Evolutionary conservation across 768 basidiomycete species (phyloP).

Genomic region (Amylocystis lapponica): DNA sequence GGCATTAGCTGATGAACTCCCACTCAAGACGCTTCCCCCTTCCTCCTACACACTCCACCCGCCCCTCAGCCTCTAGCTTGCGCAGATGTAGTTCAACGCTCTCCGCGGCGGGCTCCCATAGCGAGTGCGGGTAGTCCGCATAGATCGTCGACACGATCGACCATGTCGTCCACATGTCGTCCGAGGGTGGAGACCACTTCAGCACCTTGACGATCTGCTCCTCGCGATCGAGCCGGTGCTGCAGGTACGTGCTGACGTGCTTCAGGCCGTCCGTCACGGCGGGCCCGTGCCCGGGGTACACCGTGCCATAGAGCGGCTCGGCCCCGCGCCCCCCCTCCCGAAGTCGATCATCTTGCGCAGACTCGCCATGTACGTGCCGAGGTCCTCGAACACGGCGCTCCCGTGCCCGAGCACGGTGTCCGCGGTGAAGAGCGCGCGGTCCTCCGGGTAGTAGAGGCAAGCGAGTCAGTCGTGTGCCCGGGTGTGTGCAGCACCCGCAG

Average conservation of each 20-base stretch:
- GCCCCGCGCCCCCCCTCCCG: slow-evolving; percentile 27
- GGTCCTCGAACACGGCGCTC: slow-evolving; percentile 84
- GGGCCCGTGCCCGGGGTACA: slow-evolving; percentile 93
- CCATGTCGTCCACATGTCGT: slow-evolving; percentile 53
- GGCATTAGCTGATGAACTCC: slow-evolving; percentile 24
- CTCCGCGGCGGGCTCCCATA: slow-evolving; percentile 70
- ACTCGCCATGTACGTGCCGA: slow-evolving; percentile 61
- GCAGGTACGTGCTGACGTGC: slow-evolving; percentile 65
- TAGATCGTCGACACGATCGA: slow-evolving; percentile 64
- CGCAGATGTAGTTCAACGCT: slow-evolving; percentile 65
- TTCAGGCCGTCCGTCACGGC: slow-evolving; percentile 58
- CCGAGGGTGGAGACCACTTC: slow-evolving; percentile 26
- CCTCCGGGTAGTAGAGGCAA: slow-evolving; percentile 67
- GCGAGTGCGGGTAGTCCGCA: slow-evolving; percentile 57
- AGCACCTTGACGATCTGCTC: slow-evolving; percentile 61
- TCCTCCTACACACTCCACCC: slow-evolving; percentile 44
- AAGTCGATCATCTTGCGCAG: slow-evolving; percentile 49
- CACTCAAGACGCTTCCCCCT: slow-evolving; percentile 47
- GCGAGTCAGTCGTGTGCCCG: slow-evolving; percentile 86
- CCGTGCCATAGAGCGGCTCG: slow-evolving; percentile 29
- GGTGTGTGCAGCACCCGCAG: slow-evolving; percentile 79
- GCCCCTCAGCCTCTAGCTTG: slow-evolving; percentile 65
- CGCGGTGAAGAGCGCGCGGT: slow-evolving; percentile 78
- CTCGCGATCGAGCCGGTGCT: slow-evolving; percentile 79
- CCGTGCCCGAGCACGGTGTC: slow-evolving; percentile 91